Conservation (phyloP, 2,329 filamentous ascomycete species). For the Fusarium setosum region DNA sequence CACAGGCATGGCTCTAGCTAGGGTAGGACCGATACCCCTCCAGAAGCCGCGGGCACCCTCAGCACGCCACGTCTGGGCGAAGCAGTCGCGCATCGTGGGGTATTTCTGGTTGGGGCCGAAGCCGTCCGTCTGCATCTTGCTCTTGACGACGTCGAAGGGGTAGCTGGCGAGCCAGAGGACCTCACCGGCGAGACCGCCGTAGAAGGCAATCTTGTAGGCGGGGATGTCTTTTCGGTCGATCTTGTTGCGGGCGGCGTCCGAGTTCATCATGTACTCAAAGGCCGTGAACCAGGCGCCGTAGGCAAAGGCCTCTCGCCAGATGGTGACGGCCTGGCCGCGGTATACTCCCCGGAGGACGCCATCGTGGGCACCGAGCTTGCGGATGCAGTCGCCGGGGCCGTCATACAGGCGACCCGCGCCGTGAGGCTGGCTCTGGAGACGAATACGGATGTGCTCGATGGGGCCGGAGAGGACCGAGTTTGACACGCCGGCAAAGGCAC, state of each 20-base stretch:
- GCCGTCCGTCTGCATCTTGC: slow-evolving; percentile 99
- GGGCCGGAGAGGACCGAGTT: slow-evolving; percentile 91
- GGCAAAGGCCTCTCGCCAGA: slow-evolving; percentile 90
- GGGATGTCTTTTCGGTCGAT: slow-evolving; percentile 82
- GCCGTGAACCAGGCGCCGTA: slow-evolving; percentile 96
- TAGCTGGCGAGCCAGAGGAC: slow-evolving; percentile 94
- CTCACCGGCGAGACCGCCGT: slow-evolving; percentile 94
- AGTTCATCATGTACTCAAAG: slow-evolving; percentile 97
- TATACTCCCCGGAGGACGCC: slow-evolving; percentile 81
- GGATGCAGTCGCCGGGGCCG: slow-evolving; percentile 90
- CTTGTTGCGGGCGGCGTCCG: slow-evolving; percentile 82
- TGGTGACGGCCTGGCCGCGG: slow-evolving; percentile 86
- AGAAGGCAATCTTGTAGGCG: slow-evolving; percentile 87
- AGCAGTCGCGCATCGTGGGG: slow-evolving; percentile 88
- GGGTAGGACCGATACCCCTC: slow-evolving; percentile 91
- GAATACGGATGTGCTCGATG: slow-evolving; percentile 97
- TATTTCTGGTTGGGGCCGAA: slow-evolving; percentile 80
- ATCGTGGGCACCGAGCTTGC: slow-evolving; percentile 76
- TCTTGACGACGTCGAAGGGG: slow-evolving; percentile 97
- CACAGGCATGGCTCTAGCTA: slow-evolving; percentile 96
- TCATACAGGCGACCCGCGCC: slow-evolving; percentile 80
- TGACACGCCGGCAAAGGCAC: slow-evolving; percentile 91
- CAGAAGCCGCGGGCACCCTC: slow-evolving; percentile 90
- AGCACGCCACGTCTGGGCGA: slow-evolving; percentile 80
- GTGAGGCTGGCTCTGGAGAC: slow-evolving; percentile 96